Conservation (phyloP, 1,139 yeast species). For the Yamadazyma aaseri region DNA sequence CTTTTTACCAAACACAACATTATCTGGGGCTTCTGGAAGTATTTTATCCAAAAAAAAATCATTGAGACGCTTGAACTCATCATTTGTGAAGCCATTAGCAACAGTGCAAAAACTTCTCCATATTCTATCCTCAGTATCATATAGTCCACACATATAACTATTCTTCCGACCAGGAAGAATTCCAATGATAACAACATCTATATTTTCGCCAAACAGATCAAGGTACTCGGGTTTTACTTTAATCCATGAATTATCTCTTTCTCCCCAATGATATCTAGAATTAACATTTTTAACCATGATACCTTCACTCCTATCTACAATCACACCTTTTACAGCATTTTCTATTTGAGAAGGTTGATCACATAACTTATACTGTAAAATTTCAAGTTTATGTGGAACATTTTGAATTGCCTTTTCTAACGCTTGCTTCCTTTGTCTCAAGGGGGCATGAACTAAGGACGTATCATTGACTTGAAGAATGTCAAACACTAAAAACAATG, state of each 20-base stretch:
- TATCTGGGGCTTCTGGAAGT: conserved; percentile 30
- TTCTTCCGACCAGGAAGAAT: conserved; percentile 73
- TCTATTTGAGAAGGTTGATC: conserved; percentile 52
- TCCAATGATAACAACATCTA: conserved; percentile 80
- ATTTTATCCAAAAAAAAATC: conserved; percentile 51
- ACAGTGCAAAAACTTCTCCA: conserved; percentile 70
- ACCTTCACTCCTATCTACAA: conserved; percentile 79
- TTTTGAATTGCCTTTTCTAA: conserved; percentile 49
- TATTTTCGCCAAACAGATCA: conserved; percentile 80
- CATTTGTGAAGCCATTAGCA: conserved; percentile 77
- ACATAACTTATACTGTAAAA: conserved; percentile 48
- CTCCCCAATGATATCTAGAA: conserved; percentile 60
- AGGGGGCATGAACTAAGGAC: conserved; percentile 53
- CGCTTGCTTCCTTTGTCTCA: conserved; percentile 55
- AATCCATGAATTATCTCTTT: conserved; percentile 66
- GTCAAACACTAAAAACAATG: conserved; percentile 72
- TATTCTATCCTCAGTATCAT: conserved; percentile 29
- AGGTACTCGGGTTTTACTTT: conserved; percentile 91
- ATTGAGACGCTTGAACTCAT: conserved; percentile 60
- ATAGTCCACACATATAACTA: conserved; percentile 72
- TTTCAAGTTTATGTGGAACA: conserved; percentile 53
- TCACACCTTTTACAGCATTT: conserved; percentile 54
- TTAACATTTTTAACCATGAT: conserved; percentile 68
- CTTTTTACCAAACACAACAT: conserved; percentile 58
- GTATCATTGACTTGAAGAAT: conserved; percentile 64